Base-by-base conservation (phyloP, 2,329 filamentous ascomycete species). In the Drechslera avenae region DNA sequence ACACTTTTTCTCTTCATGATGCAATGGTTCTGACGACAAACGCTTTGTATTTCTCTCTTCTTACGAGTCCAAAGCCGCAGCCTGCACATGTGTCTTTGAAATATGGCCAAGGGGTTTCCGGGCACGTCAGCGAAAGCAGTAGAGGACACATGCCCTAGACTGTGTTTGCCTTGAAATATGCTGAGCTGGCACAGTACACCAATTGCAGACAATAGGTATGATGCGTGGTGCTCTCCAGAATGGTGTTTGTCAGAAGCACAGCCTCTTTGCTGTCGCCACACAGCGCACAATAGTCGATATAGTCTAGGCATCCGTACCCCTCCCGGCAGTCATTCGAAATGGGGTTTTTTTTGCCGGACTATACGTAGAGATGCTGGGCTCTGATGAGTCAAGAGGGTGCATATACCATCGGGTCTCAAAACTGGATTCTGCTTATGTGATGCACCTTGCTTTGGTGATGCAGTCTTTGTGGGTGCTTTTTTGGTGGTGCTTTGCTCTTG, bases 151-250 rank as follows among this genome's bases (percentile, higher is more conserved):
- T 19, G 39, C 45, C 45, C 39, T 52, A 50, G 32, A 26, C 48
- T 54, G 52, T 52, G 54, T 52, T 59, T 54, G 35, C 34, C 26
- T 48, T 52, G 50, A 36, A 30, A 43, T 52, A 50, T 56, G 50
- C 39, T 26, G 31, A 54, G 56, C 59, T 54, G 63, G 62, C 60
- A 37, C 44, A 33, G 42, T 42, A 32, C 23, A 35, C 44, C 26
- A 44, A 52, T 18, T 32, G 50, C 21, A 33, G 43, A 26, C 17
- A 28, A 28, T 13, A 10, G 2, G 3, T 28, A 28, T 28, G 26
- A 28, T 28, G 26, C 26, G 26, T 28, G 26, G 26, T 23, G 21
- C 21, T 23, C 21, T 23, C 2, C 9, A 10, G 26, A 5, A 28
- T 13, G 7, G 43, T 48, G 56, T 61, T 56, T 60, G 59, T 53